Evolutionary conservation across 306 rosid species (phyloP).

Genomic region (Cicer bijugum): DNA sequence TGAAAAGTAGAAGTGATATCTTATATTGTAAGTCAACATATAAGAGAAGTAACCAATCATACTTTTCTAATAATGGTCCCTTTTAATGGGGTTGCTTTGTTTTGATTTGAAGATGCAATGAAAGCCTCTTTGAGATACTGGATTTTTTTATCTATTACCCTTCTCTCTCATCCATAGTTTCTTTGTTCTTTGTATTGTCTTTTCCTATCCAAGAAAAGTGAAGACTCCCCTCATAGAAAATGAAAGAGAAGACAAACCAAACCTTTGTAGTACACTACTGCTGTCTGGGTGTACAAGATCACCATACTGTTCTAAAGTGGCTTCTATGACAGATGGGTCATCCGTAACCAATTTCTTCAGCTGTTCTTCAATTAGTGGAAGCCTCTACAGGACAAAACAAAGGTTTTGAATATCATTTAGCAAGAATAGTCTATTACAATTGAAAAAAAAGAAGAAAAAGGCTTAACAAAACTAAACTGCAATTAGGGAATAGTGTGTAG

Average conservation of each 20-base stretch:
- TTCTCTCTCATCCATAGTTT: slow-evolving; percentile 22
- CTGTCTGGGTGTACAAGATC: slow-evolving; percentile 64
- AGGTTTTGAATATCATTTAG: slow-evolving; percentile 6
- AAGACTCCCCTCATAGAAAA: slow-evolving; percentile 6
- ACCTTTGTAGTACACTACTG: slow-evolving; percentile 72
- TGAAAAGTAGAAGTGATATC: slow-evolving; percentile 34
- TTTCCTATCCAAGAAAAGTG: slow-evolving; percentile 1
- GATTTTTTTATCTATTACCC: neutral
- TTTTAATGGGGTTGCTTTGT: neutral
- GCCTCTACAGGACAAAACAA: slow-evolving; percentile 58
- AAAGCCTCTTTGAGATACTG: slow-evolving; percentile 6
- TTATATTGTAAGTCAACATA: slow-evolving; percentile 16
- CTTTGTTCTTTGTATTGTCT: slow-evolving; percentile 11
- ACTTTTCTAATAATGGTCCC: neutral
- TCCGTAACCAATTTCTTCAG: slow-evolving; percentile 78
- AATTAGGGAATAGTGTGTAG: slow-evolving; percentile 76
- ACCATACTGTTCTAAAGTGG: slow-evolving; percentile 73
- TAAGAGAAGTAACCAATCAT: slow-evolving; percentile 8
- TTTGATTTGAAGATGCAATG: slow-evolving; percentile 8
- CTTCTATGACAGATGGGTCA: slow-evolving; percentile 83
- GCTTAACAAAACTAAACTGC: slow-evolving; percentile 62
- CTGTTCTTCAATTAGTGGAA: slow-evolving; percentile 81
- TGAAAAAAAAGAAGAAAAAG: slow-evolving; percentile 17
- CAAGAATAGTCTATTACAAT: slow-evolving; percentile 17
- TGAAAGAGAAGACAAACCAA: slow-evolving; percentile 38